Base-by-base conservation (phyloP, 1,284 basidiomycete genomes). In the Microstroma glucosiphilum region DNA sequence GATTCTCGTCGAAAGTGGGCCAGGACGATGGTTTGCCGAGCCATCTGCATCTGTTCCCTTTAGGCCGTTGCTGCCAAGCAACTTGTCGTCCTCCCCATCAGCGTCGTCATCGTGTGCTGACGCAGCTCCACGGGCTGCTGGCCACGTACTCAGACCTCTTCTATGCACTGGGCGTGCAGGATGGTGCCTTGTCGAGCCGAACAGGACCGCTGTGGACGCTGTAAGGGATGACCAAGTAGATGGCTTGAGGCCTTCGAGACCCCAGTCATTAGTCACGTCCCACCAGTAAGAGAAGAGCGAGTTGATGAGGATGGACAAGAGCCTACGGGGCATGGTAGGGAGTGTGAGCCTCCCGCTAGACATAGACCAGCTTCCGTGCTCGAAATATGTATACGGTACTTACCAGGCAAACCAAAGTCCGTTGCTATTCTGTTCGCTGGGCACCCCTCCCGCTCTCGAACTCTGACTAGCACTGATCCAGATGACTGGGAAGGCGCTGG, bases 261-360 rank as follows among this genome's bases (percentile, higher is more conserved):
- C 96, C 94, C 94, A 99, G 80, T 99, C 96, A 77, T 96, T 91
- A 54, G 90, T 92, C 40, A 98, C 85, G 80, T 98, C 96, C 96
- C 96, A 99, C 90, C 92, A 99, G 80, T 96, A 97, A 6, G 92
- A 94, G 81, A 91, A 99, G 53, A 91, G 80, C 1, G 92, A 94
- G 80, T 98, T 98, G 71, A 96, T 80, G 15, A 86, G 83, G 26
- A 92, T 92, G 12, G 88, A 86, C 25, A 93, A 80, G 15, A 96
- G 80, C 96, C 92, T 37, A 37, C 9, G 30, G 30, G 30, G 92
- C 17, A 49, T 15, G 26, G 1, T 6, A 12, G 21, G 6, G 56
- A 57, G 30, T 51, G 30, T 30, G 30, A 57, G 57, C 59, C 56
- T 42, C 15, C 19, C 58, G 25, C 40, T 58, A 12, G 19, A 60